Percentiles rank a stretch among this genome's conserved stretches.
These are phyloP conservation scores for Dendrobium nobile DNA, from an alignment of 106 monocot species.

Conservation along the genomic window DNA sequence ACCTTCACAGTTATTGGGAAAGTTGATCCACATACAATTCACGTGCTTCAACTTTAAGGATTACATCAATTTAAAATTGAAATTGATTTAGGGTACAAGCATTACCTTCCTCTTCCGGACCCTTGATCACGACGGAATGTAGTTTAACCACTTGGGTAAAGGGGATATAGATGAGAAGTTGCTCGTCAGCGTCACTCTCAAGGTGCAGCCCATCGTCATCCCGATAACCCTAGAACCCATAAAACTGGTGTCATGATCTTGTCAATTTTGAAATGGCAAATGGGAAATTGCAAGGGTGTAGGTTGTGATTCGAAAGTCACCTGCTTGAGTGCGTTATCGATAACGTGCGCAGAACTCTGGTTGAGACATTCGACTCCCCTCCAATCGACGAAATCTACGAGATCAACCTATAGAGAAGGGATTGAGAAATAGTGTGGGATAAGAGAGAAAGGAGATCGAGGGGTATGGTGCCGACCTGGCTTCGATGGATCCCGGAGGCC, in stretches of 20 bases:
- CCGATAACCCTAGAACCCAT: slow-evolving; percentile 58
- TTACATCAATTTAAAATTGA: neutral
- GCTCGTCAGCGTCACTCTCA: slow-evolving; percentile 86
- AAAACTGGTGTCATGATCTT: neutral
- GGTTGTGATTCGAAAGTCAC: slow-evolving; percentile 10
- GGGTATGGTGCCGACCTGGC: slow-evolving; percentile 17
- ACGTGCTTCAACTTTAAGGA: neutral
- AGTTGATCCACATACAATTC: neutral
- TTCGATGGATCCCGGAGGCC: slow-evolving; percentile 19
- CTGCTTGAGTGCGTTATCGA: slow-evolving; percentile 83
- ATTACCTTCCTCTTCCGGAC: slow-evolving; percentile 84
- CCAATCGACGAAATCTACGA: slow-evolving; percentile 93
- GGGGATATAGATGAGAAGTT: slow-evolving; percentile 81
- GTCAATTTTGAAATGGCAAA: neutral
- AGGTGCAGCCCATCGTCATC: slow-evolving; percentile 84
- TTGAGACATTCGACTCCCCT: slow-evolving; percentile 93
- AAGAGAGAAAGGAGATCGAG: neutral
- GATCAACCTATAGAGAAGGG: slow-evolving; percentile 53
- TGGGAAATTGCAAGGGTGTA: neutral
- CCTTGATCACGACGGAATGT: slow-evolving; percentile 62
- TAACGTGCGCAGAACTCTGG: slow-evolving; percentile 40
- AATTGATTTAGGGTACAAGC: neutral
- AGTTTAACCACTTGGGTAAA: slow-evolving; percentile 91
- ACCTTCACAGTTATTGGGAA: neutral
- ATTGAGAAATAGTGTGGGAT: neutral